phyloP scores from a whole-genome alignment of 306 rosid genomes.

The Boehmeria nivea region DNA sequence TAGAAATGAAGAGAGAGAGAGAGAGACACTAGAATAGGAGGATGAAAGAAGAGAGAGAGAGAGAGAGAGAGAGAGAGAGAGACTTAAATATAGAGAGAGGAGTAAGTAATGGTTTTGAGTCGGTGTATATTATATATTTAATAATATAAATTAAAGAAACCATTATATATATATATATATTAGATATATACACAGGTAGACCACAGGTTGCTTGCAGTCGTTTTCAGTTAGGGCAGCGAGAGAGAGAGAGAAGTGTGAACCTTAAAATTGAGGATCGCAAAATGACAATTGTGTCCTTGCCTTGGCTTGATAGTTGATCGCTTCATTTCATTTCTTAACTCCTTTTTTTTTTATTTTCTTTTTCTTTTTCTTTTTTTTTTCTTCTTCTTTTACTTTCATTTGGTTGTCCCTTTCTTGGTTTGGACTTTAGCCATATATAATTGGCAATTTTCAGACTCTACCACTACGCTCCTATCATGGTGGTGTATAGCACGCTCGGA shows the following conservation, averaged over 20 bases:
- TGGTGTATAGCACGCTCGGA: conserved; percentile 15
- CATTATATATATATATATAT: background rate
- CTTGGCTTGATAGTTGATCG: conserved; percentile 6
- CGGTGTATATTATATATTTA: conserved; percentile 43
- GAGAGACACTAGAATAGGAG: conserved; percentile 2
- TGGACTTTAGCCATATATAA: conserved; percentile 7
- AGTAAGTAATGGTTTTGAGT: conserved; percentile 35
- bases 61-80: conserved; percentile 8
- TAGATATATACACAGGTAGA: conserved; percentile 41
- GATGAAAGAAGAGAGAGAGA: background rate
- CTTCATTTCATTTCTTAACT: conserved; percentile 18
- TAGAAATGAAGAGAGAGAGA: conserved; percentile 15
- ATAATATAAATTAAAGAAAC: background rate
- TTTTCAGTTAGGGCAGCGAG: conserved; percentile 61
- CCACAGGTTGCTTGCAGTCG: conserved; percentile 77
- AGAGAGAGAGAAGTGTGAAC: conserved; percentile 34
- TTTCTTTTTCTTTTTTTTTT: background rate
- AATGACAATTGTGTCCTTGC: conserved; percentile 50
- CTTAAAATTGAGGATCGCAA: conserved; percentile 36
- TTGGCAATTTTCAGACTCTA: background rate
- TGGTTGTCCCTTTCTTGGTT: conserved; percentile 8
- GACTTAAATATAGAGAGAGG: conserved; percentile 32
- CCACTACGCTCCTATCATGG: background rate
- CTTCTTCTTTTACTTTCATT: background rate
- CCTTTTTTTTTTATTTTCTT: too few species aligned